phyloP scores from a whole-genome alignment of 192 early-diverging fungal species.

The Linnemannia hyalina region DNA sequence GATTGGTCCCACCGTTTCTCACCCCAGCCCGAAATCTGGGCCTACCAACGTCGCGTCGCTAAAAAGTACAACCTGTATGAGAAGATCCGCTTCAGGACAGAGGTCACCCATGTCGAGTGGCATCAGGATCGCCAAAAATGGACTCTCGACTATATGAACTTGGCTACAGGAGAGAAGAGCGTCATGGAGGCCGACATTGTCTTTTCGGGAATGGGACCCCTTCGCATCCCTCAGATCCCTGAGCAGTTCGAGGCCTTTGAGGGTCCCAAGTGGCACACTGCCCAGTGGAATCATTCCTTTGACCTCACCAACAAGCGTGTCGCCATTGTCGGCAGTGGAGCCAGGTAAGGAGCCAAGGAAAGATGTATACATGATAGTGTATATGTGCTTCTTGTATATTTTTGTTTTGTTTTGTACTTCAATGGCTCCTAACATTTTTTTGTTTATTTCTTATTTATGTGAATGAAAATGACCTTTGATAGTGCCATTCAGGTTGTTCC shows the following conservation, averaged over 20 bases:
- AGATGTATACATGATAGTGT: too few relatives aligned
- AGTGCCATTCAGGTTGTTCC: constrained; percentile 67
- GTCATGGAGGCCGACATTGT: constrained; percentile 39
- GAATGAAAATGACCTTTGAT: neutral
- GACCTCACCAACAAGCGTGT: constrained; percentile 62
- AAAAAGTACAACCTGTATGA: constrained; percentile 57
- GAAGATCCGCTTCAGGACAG: constrained; percentile 60
- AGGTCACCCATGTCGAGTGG: constrained; percentile 54
- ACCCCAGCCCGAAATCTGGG: constrained; percentile 59
- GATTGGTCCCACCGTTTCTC: constrained; percentile 61
- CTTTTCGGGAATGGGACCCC: constrained; percentile 63
- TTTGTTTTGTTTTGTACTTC: neutral
- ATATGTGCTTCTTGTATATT: too few relatives aligned
- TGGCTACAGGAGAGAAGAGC: constrained; percentile 31
- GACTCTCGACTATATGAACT: constrained; percentile 41
- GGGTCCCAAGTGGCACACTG: constrained; percentile 66
- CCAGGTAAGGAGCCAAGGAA: constrained; percentile 47
- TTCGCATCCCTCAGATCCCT: constrained; percentile 63
- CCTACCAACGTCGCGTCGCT: constrained; percentile 55
- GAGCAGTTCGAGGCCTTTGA: constrained; percentile 64
- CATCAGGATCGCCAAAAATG: constrained; percentile 51
- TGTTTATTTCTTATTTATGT: neutral
- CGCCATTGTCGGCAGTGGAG: constrained; percentile 63
- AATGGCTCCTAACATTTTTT: neutral
- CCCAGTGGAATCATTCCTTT: constrained; percentile 64